A percentile compares a stretch with the other conserved stretches of the same genome.
These are phyloP conservation scores for Boechera divaricarpa DNA, from an alignment of 345 rosid genomes.

Conservation along the genomic window DNA sequence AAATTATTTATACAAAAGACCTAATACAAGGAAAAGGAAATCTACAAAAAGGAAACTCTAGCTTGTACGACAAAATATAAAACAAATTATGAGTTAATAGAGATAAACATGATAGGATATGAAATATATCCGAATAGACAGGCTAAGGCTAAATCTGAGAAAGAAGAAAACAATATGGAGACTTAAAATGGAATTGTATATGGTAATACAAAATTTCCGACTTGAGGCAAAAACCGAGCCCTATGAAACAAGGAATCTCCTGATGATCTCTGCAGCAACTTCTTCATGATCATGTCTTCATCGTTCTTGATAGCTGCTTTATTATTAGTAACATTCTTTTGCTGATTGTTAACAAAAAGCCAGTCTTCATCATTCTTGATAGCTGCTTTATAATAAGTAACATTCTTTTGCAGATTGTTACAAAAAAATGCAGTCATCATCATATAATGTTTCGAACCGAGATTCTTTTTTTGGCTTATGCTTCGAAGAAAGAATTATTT, in stretches of 20 bases:
- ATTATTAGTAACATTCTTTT: neutral
- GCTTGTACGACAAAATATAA: neutral
- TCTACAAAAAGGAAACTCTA: neutral
- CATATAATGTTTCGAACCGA: no score
- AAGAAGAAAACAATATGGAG: neutral
- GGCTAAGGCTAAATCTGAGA: neutral
- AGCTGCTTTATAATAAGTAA: neutral
- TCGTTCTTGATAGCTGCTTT: constrained; percentile 18
- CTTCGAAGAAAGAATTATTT: no score
- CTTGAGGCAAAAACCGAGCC: constrained; percentile 49
- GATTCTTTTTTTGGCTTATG: no score
- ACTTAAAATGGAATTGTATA: constrained; percentile 57
- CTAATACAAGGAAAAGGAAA: neutral
- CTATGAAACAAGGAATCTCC: constrained; percentile 37
- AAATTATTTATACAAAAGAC: neutral
- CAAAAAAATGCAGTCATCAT: constrained; percentile 53
- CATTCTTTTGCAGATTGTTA: constrained; percentile 1
- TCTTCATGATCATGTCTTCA: constrained; percentile 21
- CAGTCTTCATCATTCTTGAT: no score
- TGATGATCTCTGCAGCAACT: neutral
- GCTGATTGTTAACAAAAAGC: neutral
- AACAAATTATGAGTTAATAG: neutral
- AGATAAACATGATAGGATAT: no score
- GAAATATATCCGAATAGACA: neutral
- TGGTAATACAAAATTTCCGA: constrained; percentile 57